These are phyloP conservation scores for Ophiostoma piceae DNA, from an alignment of 2,329 filamentous ascomycete genomes.

Conservation along the genomic window DNA sequence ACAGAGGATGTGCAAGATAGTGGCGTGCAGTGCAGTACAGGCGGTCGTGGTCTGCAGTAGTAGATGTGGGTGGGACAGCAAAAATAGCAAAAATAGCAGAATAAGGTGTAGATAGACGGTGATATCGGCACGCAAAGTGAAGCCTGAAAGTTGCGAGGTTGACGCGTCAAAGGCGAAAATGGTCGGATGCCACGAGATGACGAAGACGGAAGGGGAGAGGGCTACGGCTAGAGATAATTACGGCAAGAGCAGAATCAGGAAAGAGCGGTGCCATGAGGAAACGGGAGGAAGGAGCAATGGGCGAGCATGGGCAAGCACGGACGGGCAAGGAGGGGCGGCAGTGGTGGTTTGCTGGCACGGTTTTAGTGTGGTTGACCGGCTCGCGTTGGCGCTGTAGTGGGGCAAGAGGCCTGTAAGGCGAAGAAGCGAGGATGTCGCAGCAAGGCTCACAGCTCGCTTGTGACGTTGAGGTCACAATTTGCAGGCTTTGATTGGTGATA, in stretches of 20 bases:
- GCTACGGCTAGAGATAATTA: background rate
- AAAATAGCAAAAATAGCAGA: background rate
- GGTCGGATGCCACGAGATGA: background rate
- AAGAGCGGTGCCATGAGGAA: background rate
- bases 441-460: background rate
- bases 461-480: background rate
- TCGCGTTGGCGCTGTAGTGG: constrained; percentile 16
- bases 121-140: background rate
- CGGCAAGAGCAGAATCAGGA: constrained; percentile 3
- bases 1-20: background rate
- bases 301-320: background rate
- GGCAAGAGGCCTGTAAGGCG: constrained; percentile 14
- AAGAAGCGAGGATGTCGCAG: background rate
- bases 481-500: too few species aligned
- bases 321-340: constrained; percentile 18
- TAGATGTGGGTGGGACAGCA: background rate
- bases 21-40: background rate
- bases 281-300: constrained; percentile 4
- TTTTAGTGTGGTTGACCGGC: constrained; percentile 16
- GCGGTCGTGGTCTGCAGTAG: constrained; percentile 10
- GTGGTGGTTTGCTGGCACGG: constrained; percentile 1
- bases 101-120: background rate
- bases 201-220: background rate
- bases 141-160: background rate
- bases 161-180: background rate